These are phyloP conservation scores for Fusarium guadeloupense DNA, from an alignment of 2,329 filamentous ascomycete genomes.

Conservation along the genomic window DNA sequence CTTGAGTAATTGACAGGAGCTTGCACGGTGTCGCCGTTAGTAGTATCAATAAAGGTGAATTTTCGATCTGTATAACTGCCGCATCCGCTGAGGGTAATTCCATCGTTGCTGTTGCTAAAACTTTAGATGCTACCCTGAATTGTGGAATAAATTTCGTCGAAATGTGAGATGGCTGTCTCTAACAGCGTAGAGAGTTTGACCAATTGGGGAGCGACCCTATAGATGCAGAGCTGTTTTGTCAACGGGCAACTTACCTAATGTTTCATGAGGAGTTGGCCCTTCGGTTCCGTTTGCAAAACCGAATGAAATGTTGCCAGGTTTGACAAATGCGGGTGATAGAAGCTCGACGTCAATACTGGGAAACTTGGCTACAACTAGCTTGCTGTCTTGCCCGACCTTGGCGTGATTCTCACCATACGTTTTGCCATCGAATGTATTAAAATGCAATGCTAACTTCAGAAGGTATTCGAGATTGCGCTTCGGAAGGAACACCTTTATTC, in stretches of 20 bases:
- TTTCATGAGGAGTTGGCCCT: not conserved
- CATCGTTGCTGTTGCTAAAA: not conserved
- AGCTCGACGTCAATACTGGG: not conserved
- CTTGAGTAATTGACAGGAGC: not conserved
- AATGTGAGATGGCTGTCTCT: not conserved
- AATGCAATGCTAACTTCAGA: not conserved
- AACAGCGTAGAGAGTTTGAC: not conserved
- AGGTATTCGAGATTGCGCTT: not conserved
- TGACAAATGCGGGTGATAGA: not conserved
- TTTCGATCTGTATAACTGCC: not conserved
- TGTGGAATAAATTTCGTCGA: not conserved
- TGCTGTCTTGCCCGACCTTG: not conserved
- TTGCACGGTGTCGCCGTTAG: not conserved
- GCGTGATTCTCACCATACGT: not conserved
- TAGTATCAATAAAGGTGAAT: not conserved
- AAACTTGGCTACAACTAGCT: not conserved
- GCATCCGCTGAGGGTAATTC: not conserved
- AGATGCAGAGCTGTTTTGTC: too few relatives aligned
- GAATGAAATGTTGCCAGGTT: not conserved
- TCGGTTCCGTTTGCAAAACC: not conserved
- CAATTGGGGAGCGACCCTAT: not conserved
- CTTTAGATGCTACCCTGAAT: not conserved
- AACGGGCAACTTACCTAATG: too few relatives aligned
- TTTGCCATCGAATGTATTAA: not conserved
- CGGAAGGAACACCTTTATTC: not conserved